Percentiles rank a stretch among this genome's conserved stretches.
Conservation (phyloP, 2,329 filamentous ascomycete species). For the Penicillium sp. region DNA sequence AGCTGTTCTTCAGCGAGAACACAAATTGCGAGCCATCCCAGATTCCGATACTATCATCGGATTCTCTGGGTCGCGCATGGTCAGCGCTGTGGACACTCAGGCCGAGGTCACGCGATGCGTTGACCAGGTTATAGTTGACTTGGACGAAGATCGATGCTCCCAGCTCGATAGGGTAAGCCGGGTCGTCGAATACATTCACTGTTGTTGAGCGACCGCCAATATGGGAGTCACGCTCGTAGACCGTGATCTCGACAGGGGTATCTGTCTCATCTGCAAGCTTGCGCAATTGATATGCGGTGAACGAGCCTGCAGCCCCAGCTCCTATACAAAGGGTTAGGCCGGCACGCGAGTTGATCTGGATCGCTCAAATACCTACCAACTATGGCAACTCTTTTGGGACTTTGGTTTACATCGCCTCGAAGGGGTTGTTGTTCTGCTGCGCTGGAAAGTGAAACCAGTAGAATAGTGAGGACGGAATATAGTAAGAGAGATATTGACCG, state of each 20-base stretch:
- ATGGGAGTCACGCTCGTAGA: slow-evolving; percentile 78
- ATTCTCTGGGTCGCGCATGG: slow-evolving; percentile 50
- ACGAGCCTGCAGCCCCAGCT: slow-evolving; percentile 85
- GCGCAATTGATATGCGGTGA: slow-evolving; percentile 78
- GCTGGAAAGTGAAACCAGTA: slow-evolving; percentile 19
- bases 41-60: slow-evolving; percentile 65
- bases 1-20: slow-evolving; percentile 62
- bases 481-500: slow-evolving; percentile 5
- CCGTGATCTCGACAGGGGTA: slow-evolving; percentile 74
- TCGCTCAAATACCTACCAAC: slow-evolving; percentile 32
- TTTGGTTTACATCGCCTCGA: slow-evolving; percentile 7
- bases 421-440: slow-evolving; percentile 30
- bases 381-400: slow-evolving; percentile 36
- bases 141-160: slow-evolving; percentile 91
- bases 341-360: neutral
- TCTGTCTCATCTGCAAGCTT: slow-evolving; percentile 65
- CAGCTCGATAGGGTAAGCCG: slow-evolving; percentile 72
- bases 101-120: slow-evolving; percentile 71
- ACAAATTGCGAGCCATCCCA: slow-evolving; percentile 83
- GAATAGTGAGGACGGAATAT: slow-evolving; percentile 9
- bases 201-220: slow-evolving; percentile 88
- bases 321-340: slow-evolving; percentile 54
- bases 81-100: slow-evolving; percentile 58
- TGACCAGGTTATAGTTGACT: slow-evolving; percentile 78
- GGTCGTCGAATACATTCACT: slow-evolving; percentile 72